Conservation (phyloP, 352 stramenopile genomes). For the Lagenidium giganteum region DNA sequence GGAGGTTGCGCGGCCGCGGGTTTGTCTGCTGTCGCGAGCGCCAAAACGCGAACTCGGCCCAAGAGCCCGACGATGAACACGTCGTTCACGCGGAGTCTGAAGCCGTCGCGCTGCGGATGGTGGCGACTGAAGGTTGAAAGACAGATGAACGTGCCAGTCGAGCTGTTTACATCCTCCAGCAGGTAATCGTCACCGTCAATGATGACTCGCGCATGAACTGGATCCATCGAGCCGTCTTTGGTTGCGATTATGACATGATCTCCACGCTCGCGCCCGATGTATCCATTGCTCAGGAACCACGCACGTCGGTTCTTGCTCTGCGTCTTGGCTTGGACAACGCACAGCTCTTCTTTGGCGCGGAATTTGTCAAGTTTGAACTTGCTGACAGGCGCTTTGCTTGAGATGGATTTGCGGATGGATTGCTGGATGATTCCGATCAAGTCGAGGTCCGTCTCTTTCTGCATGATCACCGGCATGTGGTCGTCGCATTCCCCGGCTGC, state of each 20-base stretch:
- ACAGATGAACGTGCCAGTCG: slow-evolving; percentile 43
- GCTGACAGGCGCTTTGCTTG: slow-evolving; percentile 16
- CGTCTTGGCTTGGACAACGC: slow-evolving; percentile 34
- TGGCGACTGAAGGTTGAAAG: slow-evolving; percentile 38
- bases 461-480: too few relatives aligned
- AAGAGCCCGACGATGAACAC: slow-evolving; percentile 27
- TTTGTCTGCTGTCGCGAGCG: slow-evolving; percentile 10
- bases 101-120: slow-evolving; percentile 46
- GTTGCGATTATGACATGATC: slow-evolving; percentile 32
- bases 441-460: too few relatives aligned
- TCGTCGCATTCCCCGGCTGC: too few relatives aligned
- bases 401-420: slow-evolving; percentile 19
- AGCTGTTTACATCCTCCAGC: slow-evolving; percentile 29
- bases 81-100: slow-evolving; percentile 33
- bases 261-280: slow-evolving; percentile 35
- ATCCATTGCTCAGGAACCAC: slow-evolving; percentile 40
- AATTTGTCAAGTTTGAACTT: slow-evolving; percentile 16
- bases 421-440: too few relatives aligned
- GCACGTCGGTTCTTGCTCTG: too few relatives aligned
- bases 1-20: too few relatives aligned
- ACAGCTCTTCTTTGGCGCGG: slow-evolving; percentile 50
- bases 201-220: slow-evolving; percentile 38
- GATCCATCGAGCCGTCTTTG: slow-evolving; percentile 40
- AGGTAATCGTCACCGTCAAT: slow-evolving; percentile 45
- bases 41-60: slow-evolving; percentile 20